Evolutionary conservation across 1,284 basidiomycete genomes (phyloP), one percentile per base, ranked within the genome.

Genomic region (Earliella scabrosa): DNA sequence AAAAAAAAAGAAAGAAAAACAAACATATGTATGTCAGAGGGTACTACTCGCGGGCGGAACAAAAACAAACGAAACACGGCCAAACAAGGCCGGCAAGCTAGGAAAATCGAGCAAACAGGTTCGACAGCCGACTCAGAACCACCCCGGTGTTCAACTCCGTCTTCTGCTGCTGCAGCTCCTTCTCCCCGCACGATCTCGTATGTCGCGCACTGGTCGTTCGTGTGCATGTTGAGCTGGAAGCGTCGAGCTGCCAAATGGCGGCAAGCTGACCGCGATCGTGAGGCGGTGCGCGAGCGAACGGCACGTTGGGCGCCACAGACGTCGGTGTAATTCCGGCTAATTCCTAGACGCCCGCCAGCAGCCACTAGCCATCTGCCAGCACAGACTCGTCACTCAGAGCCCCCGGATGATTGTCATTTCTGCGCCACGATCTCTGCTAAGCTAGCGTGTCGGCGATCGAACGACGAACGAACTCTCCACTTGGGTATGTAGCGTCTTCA

Each of bases 251-350:
- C 31, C 7, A 29, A 29, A 18, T 44, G 43, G 11, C 9, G 41
- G 16, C 24, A 27, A 26, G 41, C 14, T 9, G 10, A 4, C 20
- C 7, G 20, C 20, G 26, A 4, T 20, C 32, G 34, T 32, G 21
- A 34, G 45, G 45, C 31, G 45, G 9, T 18, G 31, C 9, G 32
- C 26, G 24, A 4, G 35, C 20, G 29, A 23, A 24, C 36, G 23
- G 35, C 45, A 29, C n/a, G n/a, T n/a, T n/a, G n/a, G 32, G 34
- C 45, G 45, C 45, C 45, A 47, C 45, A 9, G 8, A 27, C 34
- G 45, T 47, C 45, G 45, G 45, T n/a, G 34, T n/a, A 47, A 47
- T 27, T 16, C 45, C 45, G 45, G 45, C 45, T 47, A 36, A 26
- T 36, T 36, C 3, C 18, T 13, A 36, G 45, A 18, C 45, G 45